Base-by-base conservation (phyloP, 306 rosid species). In the Trifolium pratense region DNA sequence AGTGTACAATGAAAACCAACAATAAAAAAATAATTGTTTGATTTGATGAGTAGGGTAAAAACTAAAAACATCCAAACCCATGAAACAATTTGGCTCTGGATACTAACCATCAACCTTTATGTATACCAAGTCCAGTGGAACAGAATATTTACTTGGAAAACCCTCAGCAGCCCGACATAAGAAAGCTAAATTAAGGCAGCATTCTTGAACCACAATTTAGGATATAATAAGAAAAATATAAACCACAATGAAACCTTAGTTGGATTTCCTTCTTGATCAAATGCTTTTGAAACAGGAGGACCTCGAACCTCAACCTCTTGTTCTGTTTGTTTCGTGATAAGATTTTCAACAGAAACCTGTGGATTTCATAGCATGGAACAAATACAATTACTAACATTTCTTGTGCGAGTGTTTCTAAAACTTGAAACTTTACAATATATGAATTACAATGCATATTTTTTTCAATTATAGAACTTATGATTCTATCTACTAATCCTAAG, bases 251-350 rank as follows among this genome's bases (percentile, higher is more conserved):
- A n/a, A n/a, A n/a, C n/a, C n/a, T n/a, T n/a, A n/a, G n/a, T n/a
- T n/a, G n/a, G n/a, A n/a, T n/a, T n/a, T n/a, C n/a, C n/a, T n/a
- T n/a, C n/a, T n/a, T n/a, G n/a, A n/a, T n/a, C n/a, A n/a, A n/a
- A n/a, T n/a, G n/a, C 89, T 85, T 93, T 93, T 49, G 87, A 91
- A 82, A 86, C 92, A 66, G 98, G 98, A 75, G 98, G 98, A 49
- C 98, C 98, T 62, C 97, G 87, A 82, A 91, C 87, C 87, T 93
- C 97, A 74, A 87, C 78, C 84, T 91, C 98, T 74, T 82, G 80
- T 76, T 55, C 94, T 15, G 86, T 75, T 81, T 93, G 98, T 81
- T 75, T 91, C 9, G 92, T 65, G 66, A 81, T 76, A 77, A 93
- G 91, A 78, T 84, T 79, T 80, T 88, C 96, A 81, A 91, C 84